Conservation (phyloP, 441 rosid genomes). For the Erodium texanum region DNA sequence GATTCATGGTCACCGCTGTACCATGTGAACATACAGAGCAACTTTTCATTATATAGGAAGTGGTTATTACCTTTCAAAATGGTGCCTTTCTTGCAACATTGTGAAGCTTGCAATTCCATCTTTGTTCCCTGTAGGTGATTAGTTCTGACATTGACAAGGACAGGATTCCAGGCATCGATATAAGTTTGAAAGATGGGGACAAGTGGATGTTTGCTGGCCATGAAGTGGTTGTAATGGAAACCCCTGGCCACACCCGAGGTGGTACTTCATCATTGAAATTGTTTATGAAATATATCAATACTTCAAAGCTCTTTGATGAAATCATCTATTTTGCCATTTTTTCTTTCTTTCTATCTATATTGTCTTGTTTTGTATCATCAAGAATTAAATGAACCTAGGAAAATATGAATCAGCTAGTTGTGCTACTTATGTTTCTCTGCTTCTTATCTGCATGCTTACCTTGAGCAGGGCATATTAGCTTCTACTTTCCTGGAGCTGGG, state of each 20-base stretch:
- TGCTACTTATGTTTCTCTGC: background rate
- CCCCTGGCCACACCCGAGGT: conserved; percentile 98
- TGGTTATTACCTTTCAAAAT: background rate
- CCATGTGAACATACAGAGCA: background rate
- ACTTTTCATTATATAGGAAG: background rate
- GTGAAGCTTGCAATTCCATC: conserved; percentile 6
- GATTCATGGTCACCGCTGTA: background rate
- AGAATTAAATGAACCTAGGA: background rate
- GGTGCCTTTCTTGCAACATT: background rate
- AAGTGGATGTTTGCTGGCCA: conserved; percentile 99
- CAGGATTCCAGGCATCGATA: conserved; percentile 88
- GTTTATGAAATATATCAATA: background rate
- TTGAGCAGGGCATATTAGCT: conserved; percentile 82
- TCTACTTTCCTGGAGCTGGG: conserved; percentile 83
- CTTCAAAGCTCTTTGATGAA: background rate
- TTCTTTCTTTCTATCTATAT: conserved; percentile 9
- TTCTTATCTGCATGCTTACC: conserved; percentile 11
- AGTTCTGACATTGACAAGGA: conserved; percentile 69
- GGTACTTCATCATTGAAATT: conserved; percentile 14
- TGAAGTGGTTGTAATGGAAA: conserved; percentile 68
- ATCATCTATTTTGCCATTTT: background rate
- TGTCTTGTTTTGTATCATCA: background rate
- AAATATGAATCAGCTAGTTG: background rate
- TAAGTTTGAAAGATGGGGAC: conserved; percentile 73
- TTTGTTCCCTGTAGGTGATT: conserved; percentile 57